Evolutionary conservation across 75 land plant genomes (phyloP).

Genomic region (Isoetes taiwanensis): DNA sequence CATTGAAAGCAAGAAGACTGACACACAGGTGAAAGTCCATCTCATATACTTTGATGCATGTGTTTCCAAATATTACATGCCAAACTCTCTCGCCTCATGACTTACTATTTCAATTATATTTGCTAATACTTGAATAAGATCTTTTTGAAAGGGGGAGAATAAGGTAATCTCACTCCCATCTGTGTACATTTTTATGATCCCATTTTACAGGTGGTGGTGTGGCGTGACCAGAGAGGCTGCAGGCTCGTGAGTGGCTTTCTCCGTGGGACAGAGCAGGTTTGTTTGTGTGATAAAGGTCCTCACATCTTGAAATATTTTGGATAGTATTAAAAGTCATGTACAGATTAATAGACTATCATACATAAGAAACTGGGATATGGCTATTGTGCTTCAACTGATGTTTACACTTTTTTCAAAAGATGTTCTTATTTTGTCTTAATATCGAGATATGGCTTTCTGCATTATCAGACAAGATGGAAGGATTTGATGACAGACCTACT

Average conservation of each 20-base stretch:
- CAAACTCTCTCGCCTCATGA: background rate
- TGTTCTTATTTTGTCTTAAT: too few species aligned
- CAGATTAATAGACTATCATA: too few species aligned
- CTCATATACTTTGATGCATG: background rate
- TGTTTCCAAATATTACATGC: background rate
- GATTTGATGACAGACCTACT: constrained; percentile 82
- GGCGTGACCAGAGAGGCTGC: constrained; percentile 61
- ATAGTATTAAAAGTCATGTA: too few species aligned
- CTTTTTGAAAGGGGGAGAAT: too few species aligned
- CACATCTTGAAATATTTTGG: too few species aligned
- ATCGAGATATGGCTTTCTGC: background rate
- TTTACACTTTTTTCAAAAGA: too few species aligned
- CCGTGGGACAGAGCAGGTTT: constrained; percentile 94
- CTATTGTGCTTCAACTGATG: too few species aligned
- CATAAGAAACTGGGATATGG: too few species aligned
- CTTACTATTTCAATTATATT: too few species aligned
- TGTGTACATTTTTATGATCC: constrained; percentile 8
- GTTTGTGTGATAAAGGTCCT: background rate
- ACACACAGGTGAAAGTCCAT: constrained; percentile 62
- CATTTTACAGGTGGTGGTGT: constrained; percentile 67
- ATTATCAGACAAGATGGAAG: constrained; percentile 69
- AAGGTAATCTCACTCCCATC: too few species aligned
- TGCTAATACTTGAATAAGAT: too few species aligned
- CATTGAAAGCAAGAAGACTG: constrained; percentile 71
- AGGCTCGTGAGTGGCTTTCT: constrained; percentile 87